Evolutionary conservation across 2,329 filamentous ascomycete genomes (phyloP), one percentile per base, ranked within the genome.

Genomic region (Trichoderma oligosporum): DNA sequence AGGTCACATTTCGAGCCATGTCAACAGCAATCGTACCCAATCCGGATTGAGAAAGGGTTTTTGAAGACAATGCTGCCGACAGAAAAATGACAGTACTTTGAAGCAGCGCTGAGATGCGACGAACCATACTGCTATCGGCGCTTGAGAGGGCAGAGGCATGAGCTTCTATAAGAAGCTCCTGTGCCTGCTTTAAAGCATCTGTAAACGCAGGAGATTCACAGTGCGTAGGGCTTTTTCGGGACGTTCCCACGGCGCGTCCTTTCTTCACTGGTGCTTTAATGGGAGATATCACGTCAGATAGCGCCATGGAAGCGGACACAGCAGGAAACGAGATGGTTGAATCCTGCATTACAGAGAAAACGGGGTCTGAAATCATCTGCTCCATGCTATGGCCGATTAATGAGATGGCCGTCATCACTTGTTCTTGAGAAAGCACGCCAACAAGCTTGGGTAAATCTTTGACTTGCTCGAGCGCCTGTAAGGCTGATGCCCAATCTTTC

Each of bases 261-360:
- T 67, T 68, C 51, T 67, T 65, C n/a, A 66, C 63, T 49, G 76
- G 74, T 11, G 74, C 69, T 54, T 74, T 73, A 4, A 63, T 62
- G 4, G 71, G 58, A 2, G 73, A 73, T 20, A 67, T 61, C 27
- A 71, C 70, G 41, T 77, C 73, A 9, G 69, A 64, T 25, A 65
- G 62, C n/a, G 59, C 61, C 24, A 73, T 65, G 25, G 72, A 68
- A 61, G 70, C 67, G 22, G 75, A 74, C 35, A 93, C 77, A 0
- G 89, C 85, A 1, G 92, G 91, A 59, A 93, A 87, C 0, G 91
- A 95, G 24, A 97, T 85, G 0, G 91, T 96, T 0, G 94, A 97
- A 66, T 99, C 94, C 44, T 93, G 89, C 14, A 97, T 81, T 8
- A 93, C 88, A 16, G 90, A 95, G 70, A 93, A 95, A 3, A 94